phyloP scores from a whole-genome alignment of 257 asterid species.

The Nicotiana paniculata region DNA sequence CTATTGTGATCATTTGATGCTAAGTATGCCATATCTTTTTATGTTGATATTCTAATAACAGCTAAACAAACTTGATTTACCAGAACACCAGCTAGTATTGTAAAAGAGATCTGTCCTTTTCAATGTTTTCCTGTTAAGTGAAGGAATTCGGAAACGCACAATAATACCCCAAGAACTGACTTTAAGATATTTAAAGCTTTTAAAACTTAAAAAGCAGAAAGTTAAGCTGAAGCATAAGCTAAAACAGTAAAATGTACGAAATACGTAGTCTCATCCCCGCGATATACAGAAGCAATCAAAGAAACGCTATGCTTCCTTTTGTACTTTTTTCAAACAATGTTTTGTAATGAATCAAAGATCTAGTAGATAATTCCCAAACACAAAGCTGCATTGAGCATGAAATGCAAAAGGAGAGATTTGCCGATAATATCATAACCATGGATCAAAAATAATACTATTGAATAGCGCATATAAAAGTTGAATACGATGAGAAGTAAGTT shows the following conservation, averaged over 20 bases:
- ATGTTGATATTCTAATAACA: background rate
- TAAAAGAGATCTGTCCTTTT: background rate
- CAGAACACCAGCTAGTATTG: background rate
- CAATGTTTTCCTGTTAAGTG: background rate
- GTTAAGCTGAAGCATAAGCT: background rate
- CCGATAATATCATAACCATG: background rate
- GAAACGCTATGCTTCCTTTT: background rate
- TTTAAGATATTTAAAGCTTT: background rate
- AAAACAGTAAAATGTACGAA: background rate
- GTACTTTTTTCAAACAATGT: background rate
- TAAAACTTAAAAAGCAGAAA: background rate
- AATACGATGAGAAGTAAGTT: background rate
- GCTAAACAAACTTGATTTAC: background rate
- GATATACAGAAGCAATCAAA: background rate
- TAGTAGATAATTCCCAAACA: background rate
- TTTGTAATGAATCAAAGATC: background rate
- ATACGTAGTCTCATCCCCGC: background rate
- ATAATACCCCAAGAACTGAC: background rate
- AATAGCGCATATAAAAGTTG: background rate
- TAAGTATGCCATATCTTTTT: background rate
- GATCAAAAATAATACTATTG: background rate
- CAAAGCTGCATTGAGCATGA: background rate
- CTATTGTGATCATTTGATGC: background rate
- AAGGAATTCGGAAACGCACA: background rate
- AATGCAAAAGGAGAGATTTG: background rate